A percentile compares a stretch with the other conserved stretches of the same genome.
Conservation (phyloP, 345 rosid species). For the Hypericum perforatum region DNA sequence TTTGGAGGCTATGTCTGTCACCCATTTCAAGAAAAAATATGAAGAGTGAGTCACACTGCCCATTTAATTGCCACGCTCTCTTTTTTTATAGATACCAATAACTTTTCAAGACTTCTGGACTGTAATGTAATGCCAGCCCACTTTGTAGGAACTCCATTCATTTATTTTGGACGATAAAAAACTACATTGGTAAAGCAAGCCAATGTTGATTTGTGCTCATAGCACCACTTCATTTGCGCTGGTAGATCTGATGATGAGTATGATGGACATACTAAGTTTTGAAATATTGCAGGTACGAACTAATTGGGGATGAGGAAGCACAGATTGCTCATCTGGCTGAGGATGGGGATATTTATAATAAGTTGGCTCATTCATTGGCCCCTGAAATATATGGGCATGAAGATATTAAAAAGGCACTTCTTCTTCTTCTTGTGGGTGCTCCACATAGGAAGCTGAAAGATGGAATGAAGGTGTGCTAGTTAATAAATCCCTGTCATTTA, state of each 20-base stretch:
- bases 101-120: no score
- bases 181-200: no score
- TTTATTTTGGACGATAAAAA: no score
- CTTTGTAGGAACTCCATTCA: no score
- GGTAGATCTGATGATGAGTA: conserved; percentile 2
- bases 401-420: conserved; percentile 89
- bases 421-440: conserved; percentile 93
- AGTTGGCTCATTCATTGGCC: conserved; percentile 79
- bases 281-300: conserved; percentile 58
- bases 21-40: conserved; percentile 90
- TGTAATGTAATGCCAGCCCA: no score
- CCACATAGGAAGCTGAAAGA: conserved; percentile 91
- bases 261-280: conserved; percentile 2
- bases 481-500: no score
- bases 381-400: conserved; percentile 99
- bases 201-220: neutral
- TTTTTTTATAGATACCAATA: no score
- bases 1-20: conserved; percentile 82
- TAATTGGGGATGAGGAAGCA: conserved; percentile 76
- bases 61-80: neutral
- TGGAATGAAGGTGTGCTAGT: conserved; percentile 76
- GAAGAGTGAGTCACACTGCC: conserved; percentile 62
- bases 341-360: conserved; percentile 95
- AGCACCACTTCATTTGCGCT: neutral
- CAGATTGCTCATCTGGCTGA: conserved; percentile 80